Base-by-base conservation (phyloP, 2,329 filamentous ascomycete species). In the Diaporthe eres region DNA sequence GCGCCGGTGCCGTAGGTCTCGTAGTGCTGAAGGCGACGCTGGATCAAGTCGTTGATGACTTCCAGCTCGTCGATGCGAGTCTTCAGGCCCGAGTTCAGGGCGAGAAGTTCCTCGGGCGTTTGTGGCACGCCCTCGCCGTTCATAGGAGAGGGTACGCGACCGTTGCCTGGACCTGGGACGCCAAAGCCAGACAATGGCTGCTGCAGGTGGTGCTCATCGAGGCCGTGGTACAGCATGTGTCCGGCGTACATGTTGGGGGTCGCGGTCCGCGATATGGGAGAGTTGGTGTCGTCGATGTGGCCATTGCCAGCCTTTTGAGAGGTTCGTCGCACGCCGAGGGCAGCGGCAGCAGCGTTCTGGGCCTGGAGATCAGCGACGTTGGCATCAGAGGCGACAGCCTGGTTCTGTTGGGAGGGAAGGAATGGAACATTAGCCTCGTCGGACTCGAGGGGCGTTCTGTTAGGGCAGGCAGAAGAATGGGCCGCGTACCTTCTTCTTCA, bases 51-150 rank as follows among this genome's bases (percentile, higher is more conserved):
- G 81, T 96, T 98, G 87, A 99, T 98, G 71, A 99, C 91, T 83
- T 99, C 97, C 34, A 99, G 90, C 84, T 99, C 97, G 80, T 93
- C 97, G 47, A 99, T 96, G 57, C 97, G 93, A 0, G 97, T 99
- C 86, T 97, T 98, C n/a, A 98, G 88, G 70, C 92, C 93, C 7
- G 94, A 94, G 83, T 98, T 98, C 77, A 93, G 91, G 2, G 93
- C 93, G 71, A 95, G 87, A 34, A 98, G 90, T 77, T 94, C 92
- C 81, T 98, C 94, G 83, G 95, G 95, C 4, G 93, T 93, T 81
- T 95, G 93, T 0, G 94, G 91, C 6, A 91, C 88, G 75, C 96
- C 94, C 37, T 93, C 90, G 73, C 87, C 89, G 77, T 88, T 90
- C 78, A 88, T 79, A 10, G 87, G 88, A 22, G 88, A 88, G 15